Base-by-base conservation (phyloP, 139 green algal genomes). In the Chlamydomonas schloesseri region DNA sequence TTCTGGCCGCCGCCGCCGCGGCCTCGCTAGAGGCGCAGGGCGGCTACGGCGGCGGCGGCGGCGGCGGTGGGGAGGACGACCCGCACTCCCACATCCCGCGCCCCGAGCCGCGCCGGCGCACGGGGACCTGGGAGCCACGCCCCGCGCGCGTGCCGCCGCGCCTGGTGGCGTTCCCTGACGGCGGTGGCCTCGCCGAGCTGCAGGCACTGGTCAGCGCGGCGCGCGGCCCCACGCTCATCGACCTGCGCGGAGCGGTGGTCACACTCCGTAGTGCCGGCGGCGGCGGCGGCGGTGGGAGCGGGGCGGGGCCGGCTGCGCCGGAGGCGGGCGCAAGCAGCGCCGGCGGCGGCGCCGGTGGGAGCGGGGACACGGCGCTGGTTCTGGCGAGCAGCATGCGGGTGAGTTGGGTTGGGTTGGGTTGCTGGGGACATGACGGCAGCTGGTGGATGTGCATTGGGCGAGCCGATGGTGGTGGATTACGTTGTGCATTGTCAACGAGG, bases 161-260 rank as follows among this genome's bases (percentile, higher is more conserved):
- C 8, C 42, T 84, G 42, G 77, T 84, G 18, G 42, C 77, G 10
- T 67, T 84, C 18, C 9, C 33, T 3, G 62, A 0, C 34, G 75
- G 60, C 17, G 64, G 70, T 23, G 37, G 37, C 33, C 62, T 84
- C 14, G 2, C 29, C 42, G 77, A 84, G 42, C 77, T 84, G n/a
- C 77, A 84, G 37, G 64, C 64, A 2, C 37, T 74, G n/a, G 34
- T 84, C 17, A 33, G 28, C 37, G 1, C 17, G 5, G 29, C 31
- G 15, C 4, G 17, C 5, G 46, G 28, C 23, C 77, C 77, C 77
- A 74, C 77, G 20, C 64, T 84, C 77, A 74, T 84, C 37, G 77
- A 84, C 77, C 58, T 83, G 28, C 5, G 50, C 3, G 76, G 76
- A 37, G 23, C 23, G 17, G 36, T 70, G 20, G 18, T 83, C 26